Conservation (phyloP, 768 basidiomycete species). For the Pisolithus albus region DNA sequence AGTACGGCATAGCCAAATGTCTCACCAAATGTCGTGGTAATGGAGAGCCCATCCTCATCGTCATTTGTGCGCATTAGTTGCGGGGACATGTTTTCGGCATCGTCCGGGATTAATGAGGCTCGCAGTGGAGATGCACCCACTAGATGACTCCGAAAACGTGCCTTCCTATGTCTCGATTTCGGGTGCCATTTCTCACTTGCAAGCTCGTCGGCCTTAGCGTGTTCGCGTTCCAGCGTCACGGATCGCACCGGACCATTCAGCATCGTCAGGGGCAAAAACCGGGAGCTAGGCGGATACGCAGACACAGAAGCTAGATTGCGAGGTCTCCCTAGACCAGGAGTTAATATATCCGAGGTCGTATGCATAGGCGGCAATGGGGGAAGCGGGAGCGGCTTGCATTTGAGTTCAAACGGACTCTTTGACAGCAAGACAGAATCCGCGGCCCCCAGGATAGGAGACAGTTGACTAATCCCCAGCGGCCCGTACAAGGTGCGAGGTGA, state of each 20-base stretch:
- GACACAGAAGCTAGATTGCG: neutral
- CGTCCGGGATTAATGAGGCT: neutral
- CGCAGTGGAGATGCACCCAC: slow-evolving; percentile 5
- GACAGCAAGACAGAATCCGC: slow-evolving; percentile 27
- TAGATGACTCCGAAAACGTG: slow-evolving; percentile 6
- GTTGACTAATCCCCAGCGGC: slow-evolving; percentile 11
- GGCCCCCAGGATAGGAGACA: slow-evolving; percentile 18
- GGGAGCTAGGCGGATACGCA: slow-evolving; percentile 10
- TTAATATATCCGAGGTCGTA: neutral
- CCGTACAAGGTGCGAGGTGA: slow-evolving; percentile 15
- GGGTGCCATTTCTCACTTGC: too few species aligned
- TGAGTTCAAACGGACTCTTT: slow-evolving; percentile 6
- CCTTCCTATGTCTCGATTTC: too few species aligned
- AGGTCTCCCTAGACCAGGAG: neutral
- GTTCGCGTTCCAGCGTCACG: too few species aligned
- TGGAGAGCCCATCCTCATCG: neutral
- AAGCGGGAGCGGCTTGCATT: slow-evolving; percentile 14
- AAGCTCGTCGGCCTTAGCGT: too few species aligned
- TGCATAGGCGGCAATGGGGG: slow-evolving; percentile 18
- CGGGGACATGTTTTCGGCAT: neutral
- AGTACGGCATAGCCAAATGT: neutral
- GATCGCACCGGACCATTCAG: too few species aligned
- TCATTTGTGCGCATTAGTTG: neutral
- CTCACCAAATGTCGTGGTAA: neutral
- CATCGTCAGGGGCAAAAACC: slow-evolving; percentile 15